Evolutionary conservation across 352 stramenopile species (phyloP).

Genomic region (Poterioochromonas sp.): DNA sequence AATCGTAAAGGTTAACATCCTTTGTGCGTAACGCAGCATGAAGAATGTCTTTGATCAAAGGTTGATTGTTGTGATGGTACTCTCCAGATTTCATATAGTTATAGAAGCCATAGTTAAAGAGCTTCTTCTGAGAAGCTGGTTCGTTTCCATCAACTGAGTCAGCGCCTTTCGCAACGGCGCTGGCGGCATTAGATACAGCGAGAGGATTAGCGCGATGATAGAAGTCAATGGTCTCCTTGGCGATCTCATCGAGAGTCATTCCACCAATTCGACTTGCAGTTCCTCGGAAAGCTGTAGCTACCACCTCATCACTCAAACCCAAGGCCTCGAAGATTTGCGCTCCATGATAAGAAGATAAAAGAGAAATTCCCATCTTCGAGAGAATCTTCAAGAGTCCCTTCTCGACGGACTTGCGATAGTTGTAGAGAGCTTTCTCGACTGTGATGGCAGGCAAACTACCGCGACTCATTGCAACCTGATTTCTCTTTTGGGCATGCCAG

Average conservation of each 20-base stretch:
- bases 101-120: slow-evolving; percentile 72
- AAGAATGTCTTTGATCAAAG: slow-evolving; percentile 70
- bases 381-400: slow-evolving; percentile 33
- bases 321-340: slow-evolving; percentile 92
- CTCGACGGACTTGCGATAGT: slow-evolving; percentile 58
- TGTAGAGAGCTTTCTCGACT: slow-evolving; percentile 58
- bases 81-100: slow-evolving; percentile 61
- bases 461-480: slow-evolving; percentile 45
- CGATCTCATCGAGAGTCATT: slow-evolving; percentile 59
- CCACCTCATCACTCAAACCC: slow-evolving; percentile 78
- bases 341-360: slow-evolving; percentile 85
- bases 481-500: slow-evolving; percentile 56
- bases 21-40: slow-evolving; percentile 64
- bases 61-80: slow-evolving; percentile 68
- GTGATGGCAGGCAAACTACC: slow-evolving; percentile 40
- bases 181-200: neutral
- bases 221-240: slow-evolving; percentile 49
- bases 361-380: slow-evolving; percentile 92
- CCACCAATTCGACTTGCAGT: slow-evolving; percentile 77
- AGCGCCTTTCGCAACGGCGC: neutral
- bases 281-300: slow-evolving; percentile 70
- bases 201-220: neutral
- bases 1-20: slow-evolving; percentile 56
- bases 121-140: slow-evolving; percentile 48
- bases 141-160: neutral